Conservation (phyloP, 257 asterid genomes). For the Dorcoceras hygrometricum region DNA sequence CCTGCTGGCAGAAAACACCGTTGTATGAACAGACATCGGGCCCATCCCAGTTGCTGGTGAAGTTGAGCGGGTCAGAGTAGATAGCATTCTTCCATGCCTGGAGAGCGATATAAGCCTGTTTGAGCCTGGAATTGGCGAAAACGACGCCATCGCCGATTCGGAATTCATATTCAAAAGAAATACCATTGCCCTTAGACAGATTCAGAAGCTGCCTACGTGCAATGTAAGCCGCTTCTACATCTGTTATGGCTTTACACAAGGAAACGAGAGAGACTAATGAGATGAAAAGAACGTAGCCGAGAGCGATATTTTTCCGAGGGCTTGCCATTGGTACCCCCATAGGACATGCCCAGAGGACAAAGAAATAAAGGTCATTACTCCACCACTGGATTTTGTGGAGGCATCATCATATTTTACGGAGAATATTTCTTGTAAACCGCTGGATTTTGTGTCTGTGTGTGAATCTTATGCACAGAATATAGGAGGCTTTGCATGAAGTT, state of each 20-base stretch:
- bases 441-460: slow-evolving; percentile 22
- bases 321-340: slow-evolving; percentile 33
- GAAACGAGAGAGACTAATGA: slow-evolving; percentile 24
- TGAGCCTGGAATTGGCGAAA: slow-evolving; percentile 49
- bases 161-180: slow-evolving; percentile 18
- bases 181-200: slow-evolving; percentile 19
- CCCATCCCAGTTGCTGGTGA: slow-evolving; percentile 68
- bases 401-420: neutral
- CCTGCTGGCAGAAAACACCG: slow-evolving; percentile 59
- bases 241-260: slow-evolving; percentile 29
- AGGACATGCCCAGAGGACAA: slow-evolving; percentile 42
- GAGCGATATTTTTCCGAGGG: slow-evolving; percentile 41
- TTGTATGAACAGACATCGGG: slow-evolving; percentile 61
- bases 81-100: slow-evolving; percentile 61
- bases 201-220: slow-evolving; percentile 30
- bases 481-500: slow-evolving; percentile 32
- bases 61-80: slow-evolving; percentile 63
- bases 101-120: slow-evolving; percentile 52
- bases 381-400: slow-evolving; percentile 19
- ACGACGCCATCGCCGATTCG: neutral
- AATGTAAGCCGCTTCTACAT: slow-evolving; percentile 29
- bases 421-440: slow-evolving; percentile 11
- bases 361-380: slow-evolving; percentile 5
- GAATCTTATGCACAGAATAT: slow-evolving; percentile 27
- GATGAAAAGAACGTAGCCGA: slow-evolving; percentile 33